phyloP scores from a whole-genome alignment of 192 early-diverging fungal genomes.

The Backusella luteola region DNA sequence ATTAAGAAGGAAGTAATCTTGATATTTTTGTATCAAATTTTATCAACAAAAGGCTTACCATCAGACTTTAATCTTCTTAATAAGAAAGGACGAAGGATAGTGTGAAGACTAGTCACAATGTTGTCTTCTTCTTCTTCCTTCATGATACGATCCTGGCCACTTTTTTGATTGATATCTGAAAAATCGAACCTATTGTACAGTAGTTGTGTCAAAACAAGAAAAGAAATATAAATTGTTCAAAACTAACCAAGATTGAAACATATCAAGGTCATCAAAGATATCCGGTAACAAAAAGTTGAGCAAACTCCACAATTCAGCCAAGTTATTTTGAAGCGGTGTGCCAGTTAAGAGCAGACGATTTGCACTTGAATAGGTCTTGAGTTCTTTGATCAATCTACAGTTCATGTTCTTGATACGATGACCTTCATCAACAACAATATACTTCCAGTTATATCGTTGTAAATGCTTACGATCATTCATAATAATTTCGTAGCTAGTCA shows the following conservation, averaged over 20 bases:
- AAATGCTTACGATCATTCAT: conserved; percentile 75
- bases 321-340: conserved; percentile 93
- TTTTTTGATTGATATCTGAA: conserved; percentile 65
- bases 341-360: conserved; percentile 90
- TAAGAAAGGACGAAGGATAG: conserved; percentile 77
- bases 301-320: conserved; percentile 93
- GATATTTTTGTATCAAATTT: no score
- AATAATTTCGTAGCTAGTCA: conserved; percentile 89
- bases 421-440: conserved; percentile 94
- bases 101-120: conserved; percentile 81
- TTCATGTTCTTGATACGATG: conserved; percentile 97
- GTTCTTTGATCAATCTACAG: conserved; percentile 82
- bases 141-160: conserved; percentile 61
- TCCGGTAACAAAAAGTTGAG: conserved; percentile 95
- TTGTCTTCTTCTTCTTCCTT: conserved; percentile 63
- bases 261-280: conserved; percentile 87
- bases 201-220: no score
- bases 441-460: conserved; percentile 75
- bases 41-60: conserved; percentile 41
- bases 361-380: conserved; percentile 81
- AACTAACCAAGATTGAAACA: conserved; percentile 77
- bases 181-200: conserved; percentile 64
- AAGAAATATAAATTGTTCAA: no score
- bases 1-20: no score
- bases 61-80: conserved; percentile 64